Evolutionary conservation across 2,329 filamentous ascomycete species (phyloP).

Genomic region (Diaporthe destruens): DNA sequence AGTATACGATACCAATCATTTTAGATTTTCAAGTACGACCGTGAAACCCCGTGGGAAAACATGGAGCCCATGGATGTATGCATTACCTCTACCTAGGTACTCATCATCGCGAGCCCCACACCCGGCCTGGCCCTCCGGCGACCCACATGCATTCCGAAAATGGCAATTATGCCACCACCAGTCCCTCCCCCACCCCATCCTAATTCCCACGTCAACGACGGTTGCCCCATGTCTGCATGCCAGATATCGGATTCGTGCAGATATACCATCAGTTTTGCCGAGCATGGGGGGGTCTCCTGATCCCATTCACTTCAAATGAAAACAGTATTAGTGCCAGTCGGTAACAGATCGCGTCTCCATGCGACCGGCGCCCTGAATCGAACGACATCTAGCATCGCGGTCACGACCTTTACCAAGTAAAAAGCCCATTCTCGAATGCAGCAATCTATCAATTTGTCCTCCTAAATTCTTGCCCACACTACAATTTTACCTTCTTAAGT

Average conservation of each 20-base stretch:
- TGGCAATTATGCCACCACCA: not conserved
- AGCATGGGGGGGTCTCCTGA: not conserved
- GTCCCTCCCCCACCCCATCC: not conserved
- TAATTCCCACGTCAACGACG: not conserved
- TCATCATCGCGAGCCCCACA: not conserved
- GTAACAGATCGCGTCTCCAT: not conserved
- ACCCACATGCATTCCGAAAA: conserved; percentile 1
- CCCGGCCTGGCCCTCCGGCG: too few species aligned
- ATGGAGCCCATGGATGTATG: not conserved
- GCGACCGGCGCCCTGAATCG: not conserved
- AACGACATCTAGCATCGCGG: not conserved
- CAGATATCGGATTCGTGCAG: not conserved
- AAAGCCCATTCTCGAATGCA: not conserved
- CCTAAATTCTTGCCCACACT: not conserved
- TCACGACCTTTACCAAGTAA: not conserved
- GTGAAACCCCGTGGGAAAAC: too few species aligned
- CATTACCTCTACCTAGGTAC: not conserved
- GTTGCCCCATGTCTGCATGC: not conserved
- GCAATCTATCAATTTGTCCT: not conserved
- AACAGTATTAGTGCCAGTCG: not conserved
- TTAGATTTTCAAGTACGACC: too few species aligned
- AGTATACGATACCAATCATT: too few species aligned
- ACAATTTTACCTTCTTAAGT: not conserved
- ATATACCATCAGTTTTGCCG: not conserved
- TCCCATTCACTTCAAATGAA: not conserved